Evolutionary conservation across 768 basidiomycete species (phyloP).

Genomic region (Podaxis sp.): DNA sequence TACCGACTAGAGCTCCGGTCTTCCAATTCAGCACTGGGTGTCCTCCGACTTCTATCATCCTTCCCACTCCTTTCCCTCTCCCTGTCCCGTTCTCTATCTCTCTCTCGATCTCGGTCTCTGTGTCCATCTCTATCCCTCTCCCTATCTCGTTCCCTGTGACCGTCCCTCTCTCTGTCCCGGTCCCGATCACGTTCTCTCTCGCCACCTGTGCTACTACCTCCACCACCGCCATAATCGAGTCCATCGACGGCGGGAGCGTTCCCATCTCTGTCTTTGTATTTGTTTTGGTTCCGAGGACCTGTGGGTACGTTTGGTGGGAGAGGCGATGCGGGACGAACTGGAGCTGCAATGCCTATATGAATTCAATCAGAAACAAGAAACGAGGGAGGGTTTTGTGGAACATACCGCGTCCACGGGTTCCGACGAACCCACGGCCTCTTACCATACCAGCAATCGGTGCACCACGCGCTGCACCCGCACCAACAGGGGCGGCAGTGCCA

Average conservation of each 20-base stretch:
- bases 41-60: constrained; percentile 31
- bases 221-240: constrained; percentile 66
- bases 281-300: constrained; percentile 83
- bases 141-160: background rate
- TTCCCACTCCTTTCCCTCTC: constrained; percentile 4
- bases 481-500: constrained; percentile 12
- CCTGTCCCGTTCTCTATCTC: constrained; percentile 2
- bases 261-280: constrained; percentile 85
- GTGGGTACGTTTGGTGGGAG: constrained; percentile 85
- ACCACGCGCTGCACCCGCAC: constrained; percentile 36
- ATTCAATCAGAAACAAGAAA: constrained; percentile 8
- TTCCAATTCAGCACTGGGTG: constrained; percentile 64
- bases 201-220: constrained; percentile 42
- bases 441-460: constrained; percentile 29
- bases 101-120: background rate
- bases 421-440: constrained; percentile 36
- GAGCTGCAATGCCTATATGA: constrained; percentile 38
- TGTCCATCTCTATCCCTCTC: constrained; percentile 3
- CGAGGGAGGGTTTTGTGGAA: constrained; percentile 6
- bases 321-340: constrained; percentile 77
- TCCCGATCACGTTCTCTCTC: constrained; percentile 15
- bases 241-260: constrained; percentile 85
- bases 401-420: constrained; percentile 39
- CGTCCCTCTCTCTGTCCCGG: constrained; percentile 23
- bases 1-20: constrained; percentile 59